Conservation (phyloP, 2,329 filamentous ascomycete species). For the Ophiostoma himal-ulmi region DNA sequence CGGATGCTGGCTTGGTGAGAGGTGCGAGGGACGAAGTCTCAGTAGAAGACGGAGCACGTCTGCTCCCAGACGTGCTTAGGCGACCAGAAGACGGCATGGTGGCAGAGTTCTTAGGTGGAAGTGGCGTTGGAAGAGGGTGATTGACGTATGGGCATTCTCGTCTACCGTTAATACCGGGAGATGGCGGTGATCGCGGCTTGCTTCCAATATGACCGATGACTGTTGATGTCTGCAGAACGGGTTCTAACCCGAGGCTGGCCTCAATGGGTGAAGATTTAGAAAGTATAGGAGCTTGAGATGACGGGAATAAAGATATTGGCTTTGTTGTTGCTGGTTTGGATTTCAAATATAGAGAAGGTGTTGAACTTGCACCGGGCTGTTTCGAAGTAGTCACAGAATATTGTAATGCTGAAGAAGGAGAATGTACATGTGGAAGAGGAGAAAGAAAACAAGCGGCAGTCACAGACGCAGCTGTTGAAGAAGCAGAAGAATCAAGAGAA, state of each 20-base stretch:
- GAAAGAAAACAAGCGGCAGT: constrained; percentile 2
- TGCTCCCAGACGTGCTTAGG: constrained; percentile 11
- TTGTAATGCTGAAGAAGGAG: neutral
- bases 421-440: constrained; percentile 5
- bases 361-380: neutral
- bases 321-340: neutral
- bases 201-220: neutral
- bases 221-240: neutral
- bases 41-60: neutral
- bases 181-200: constrained; percentile 27
- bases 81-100: constrained; percentile 22
- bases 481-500: constrained; percentile 2
- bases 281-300: neutral
- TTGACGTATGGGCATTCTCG: constrained; percentile 31
- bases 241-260: neutral
- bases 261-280: neutral
- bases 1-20: neutral
- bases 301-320: neutral
- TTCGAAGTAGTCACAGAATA: neutral
- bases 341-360: neutral
- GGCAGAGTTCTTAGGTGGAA: constrained; percentile 28
- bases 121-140: constrained; percentile 32
- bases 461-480: constrained; percentile 14
- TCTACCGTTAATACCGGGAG: constrained; percentile 28
- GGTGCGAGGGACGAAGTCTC: constrained; percentile 1